These are phyloP conservation scores for Escallonia rubra DNA, from an alignment of 129 eudicot species.

Conservation along the genomic window DNA sequence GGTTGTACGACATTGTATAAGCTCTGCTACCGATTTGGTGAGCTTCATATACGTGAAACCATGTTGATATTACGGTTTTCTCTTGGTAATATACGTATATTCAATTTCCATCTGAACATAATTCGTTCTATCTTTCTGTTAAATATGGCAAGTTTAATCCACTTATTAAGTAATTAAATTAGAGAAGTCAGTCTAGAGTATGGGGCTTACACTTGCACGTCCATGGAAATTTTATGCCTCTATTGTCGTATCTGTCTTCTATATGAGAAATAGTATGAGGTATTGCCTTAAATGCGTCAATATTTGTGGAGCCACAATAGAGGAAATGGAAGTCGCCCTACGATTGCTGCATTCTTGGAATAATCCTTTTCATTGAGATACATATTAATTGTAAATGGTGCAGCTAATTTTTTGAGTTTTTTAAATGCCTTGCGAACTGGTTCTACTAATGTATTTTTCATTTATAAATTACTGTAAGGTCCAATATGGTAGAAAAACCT, in stretches of 20 bases:
- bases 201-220: too few relatives aligned
- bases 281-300: neutral
- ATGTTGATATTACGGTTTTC: neutral
- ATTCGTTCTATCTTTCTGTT: neutral
- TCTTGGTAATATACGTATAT: neutral
- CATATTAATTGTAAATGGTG: too few relatives aligned
- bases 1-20: constrained; percentile 53
- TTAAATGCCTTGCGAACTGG: too few relatives aligned
- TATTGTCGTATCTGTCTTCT: too few relatives aligned
- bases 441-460: too few relatives aligned
- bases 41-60: constrained; percentile 1
- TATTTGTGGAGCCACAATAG: neutral
- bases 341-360: neutral
- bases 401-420: too few relatives aligned
- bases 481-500: too few relatives aligned
- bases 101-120: neutral
- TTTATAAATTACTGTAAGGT: too few relatives aligned
- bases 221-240: too few relatives aligned
- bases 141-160: neutral
- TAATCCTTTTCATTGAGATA: too few relatives aligned
- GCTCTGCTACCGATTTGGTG: constrained; percentile 56
- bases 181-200: neutral
- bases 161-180: neutral
- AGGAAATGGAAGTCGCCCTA: neutral
- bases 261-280: too few relatives aligned